Base-by-base conservation (phyloP, 805 yeast genomes). In the Candida endomychidarum region DNA sequence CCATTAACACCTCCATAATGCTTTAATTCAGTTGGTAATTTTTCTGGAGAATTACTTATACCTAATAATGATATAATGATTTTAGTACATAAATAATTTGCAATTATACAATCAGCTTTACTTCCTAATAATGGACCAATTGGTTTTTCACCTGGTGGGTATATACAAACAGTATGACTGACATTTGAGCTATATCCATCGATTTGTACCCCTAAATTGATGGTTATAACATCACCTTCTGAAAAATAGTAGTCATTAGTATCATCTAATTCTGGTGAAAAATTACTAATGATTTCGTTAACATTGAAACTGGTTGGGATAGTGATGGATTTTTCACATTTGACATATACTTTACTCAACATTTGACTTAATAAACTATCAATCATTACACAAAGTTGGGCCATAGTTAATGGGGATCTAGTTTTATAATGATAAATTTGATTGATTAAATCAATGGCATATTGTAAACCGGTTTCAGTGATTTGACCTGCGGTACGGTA, bases 141-240 rank as follows among this genome's bases (percentile, higher is more conserved):
- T 35, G 91, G 90, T 40, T 65, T 67, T 8, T 52, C 58, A 25
- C 80, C 82, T 22, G 81, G 79, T 38, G 95, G 95, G 53, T 79
- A 85, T 39, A 89, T 80, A 21, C 89, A 93, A 47, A 88, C 56
- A 2, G 97, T 90, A 63, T 93, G 99, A 20, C 95, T 80, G 8
- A 79, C 80, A 58, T 80, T 78, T 1, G 96, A 81, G 9, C 97
- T 86, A 68, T 90, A 93, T 41, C 99, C 99, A 63, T 93, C 99
- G 51, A 93, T 78, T 49, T 93, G 97, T 44, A 84, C 90, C 35
- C 97, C 99, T 20, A 91, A 72, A 9, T 85, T 70, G 42, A 93
- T 75, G 46, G 91, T 90, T 23, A 87, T 87, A 34, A 90, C 73
- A 60, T 93, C 97, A 37, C 98, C 98, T 17, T 80, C 78, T 40